Percentiles rank a stretch among this genome's conserved stretches.
phyloP scores from a whole-genome alignment of 75 land plant genomes.

The Cunninghamia lanceolata region DNA sequence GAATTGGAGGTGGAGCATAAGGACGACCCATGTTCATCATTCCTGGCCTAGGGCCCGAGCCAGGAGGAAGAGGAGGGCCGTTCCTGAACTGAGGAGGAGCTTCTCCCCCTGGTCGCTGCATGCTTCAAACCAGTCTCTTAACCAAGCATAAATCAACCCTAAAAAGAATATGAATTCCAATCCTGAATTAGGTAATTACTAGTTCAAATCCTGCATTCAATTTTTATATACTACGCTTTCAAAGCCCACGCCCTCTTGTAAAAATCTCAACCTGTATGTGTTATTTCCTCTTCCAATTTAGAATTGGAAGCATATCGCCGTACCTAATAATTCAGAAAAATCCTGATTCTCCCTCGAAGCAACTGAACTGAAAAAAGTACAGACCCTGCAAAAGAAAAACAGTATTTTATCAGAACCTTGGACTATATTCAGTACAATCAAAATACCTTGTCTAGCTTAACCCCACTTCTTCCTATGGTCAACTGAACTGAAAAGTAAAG shows the following conservation, averaged over 20 bases:
- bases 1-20: slow-evolving; percentile 13
- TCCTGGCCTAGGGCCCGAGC: background rate
- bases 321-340: background rate
- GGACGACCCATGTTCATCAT: slow-evolving; percentile 16
- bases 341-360: background rate
- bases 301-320: background rate
- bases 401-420: background rate
- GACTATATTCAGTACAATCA: background rate
- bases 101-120: slow-evolving; percentile 37
- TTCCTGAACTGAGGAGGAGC: slow-evolving; percentile 29
- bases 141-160: background rate
- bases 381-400: background rate
- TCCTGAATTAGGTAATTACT: background rate
- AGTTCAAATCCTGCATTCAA: background rate
- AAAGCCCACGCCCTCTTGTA: background rate
- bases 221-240: background rate
- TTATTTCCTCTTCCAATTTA: background rate
- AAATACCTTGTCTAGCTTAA: background rate
- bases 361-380: background rate
- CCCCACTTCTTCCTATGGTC: background rate
- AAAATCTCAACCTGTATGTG: background rate
- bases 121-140: background rate
- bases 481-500: background rate
- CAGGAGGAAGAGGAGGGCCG: slow-evolving; percentile 17
- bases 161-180: background rate